Percentiles rank a stretch among this genome's conserved stretches.
Evolutionary conservation across 345 rosid genomes (phyloP).

Genomic region (Ceriops tagal): DNA sequence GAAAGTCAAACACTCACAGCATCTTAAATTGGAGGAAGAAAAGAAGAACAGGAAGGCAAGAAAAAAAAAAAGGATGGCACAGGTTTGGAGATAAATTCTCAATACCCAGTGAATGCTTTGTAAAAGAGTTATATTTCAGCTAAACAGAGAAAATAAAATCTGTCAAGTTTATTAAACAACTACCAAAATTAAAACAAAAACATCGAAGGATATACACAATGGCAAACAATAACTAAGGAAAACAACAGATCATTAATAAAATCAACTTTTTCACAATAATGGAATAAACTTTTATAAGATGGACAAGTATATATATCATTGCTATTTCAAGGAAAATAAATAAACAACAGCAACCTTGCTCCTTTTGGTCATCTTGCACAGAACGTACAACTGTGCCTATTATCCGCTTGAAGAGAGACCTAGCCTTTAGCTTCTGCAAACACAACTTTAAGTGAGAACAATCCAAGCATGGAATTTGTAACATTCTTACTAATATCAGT

Average conservation of each 20-base stretch:
- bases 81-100: conserved; percentile 1
- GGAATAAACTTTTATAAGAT: no score
- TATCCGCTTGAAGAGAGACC: conserved; percentile 73
- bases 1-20: no score
- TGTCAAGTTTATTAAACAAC: neutral
- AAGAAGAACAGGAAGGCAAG: neutral
- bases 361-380: conserved; percentile 90
- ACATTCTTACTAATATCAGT: neutral
- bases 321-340: neutral
- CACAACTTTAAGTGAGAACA: conserved; percentile 18
- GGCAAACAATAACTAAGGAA: neutral
- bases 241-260: neutral
- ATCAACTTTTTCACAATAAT: no score
- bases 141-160: neutral
- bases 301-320: no score
- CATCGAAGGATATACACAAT: neutral
- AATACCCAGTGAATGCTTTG: neutral
- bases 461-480: neutral
- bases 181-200: neutral
- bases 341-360: conserved; percentile 63
- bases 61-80: no score
- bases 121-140: neutral
- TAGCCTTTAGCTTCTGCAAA: conserved; percentile 66
- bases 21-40: neutral
- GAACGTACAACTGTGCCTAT: conserved; percentile 87